These are phyloP conservation scores for Withania somnifera DNA, from an alignment of 305 asterid species.

Conservation along the genomic window DNA sequence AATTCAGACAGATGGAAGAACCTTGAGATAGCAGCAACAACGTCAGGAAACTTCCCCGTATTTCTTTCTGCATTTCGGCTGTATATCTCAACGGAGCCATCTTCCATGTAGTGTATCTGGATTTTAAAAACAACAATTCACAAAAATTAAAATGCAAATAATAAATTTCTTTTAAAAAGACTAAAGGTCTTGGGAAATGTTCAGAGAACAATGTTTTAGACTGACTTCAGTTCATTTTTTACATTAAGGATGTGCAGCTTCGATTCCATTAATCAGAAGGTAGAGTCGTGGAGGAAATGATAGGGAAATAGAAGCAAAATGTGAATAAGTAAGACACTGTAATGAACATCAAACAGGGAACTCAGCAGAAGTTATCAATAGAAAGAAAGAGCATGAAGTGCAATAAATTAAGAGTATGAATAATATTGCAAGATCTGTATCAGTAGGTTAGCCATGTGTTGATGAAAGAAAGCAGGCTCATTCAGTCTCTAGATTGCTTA, in stretches of 20 bases:
- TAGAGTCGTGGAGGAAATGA: not conserved
- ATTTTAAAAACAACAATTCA: not conserved
- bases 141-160: not conserved
- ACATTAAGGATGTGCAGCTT: not conserved
- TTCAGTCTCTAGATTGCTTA: not conserved
- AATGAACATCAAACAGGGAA: not conserved
- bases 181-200: not conserved
- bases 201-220: not conserved
- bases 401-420: no score
- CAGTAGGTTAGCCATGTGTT: not conserved
- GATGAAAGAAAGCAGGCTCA: not conserved
- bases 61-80: constrained; percentile 93
- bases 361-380: not conserved
- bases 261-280: not conserved
- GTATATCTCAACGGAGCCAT: constrained; percentile 87
- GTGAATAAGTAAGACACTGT: not conserved
- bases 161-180: not conserved
- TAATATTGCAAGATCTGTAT: not conserved
- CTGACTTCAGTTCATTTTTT: not conserved
- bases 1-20: constrained; percentile 15
- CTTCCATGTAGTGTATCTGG: constrained; percentile 79
- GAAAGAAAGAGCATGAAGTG: not conserved
- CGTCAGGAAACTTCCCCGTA: constrained; percentile 94
- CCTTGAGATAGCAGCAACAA: constrained; percentile 71
- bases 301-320: not conserved